Conservation (phyloP, 2,329 filamentous ascomycete genomes). For the Fusarium domesticum region DNA sequence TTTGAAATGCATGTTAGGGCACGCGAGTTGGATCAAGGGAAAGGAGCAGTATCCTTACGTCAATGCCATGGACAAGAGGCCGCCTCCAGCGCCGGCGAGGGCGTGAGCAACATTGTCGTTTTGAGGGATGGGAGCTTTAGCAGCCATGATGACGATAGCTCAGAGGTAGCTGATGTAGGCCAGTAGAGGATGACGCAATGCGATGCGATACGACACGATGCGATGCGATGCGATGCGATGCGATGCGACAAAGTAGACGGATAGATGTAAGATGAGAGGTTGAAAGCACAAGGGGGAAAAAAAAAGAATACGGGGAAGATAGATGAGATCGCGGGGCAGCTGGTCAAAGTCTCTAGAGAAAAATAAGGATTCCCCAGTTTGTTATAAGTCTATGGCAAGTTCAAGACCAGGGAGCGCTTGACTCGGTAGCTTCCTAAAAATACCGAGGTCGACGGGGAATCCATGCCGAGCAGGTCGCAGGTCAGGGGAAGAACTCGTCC, state of each 20-base stretch:
- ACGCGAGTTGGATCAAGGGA: neutral
- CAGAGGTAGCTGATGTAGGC: neutral
- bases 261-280: slow-evolving; percentile 1
- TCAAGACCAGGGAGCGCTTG: slow-evolving; percentile 11
- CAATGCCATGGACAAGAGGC: slow-evolving; percentile 90
- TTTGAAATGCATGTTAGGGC: slow-evolving; percentile 36
- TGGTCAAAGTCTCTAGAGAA: slow-evolving; percentile 2
- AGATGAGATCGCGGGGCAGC: neutral
- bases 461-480: slow-evolving; percentile 16
- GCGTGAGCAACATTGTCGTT: slow-evolving; percentile 98
- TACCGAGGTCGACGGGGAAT: slow-evolving; percentile 21
- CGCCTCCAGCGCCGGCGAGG: slow-evolving; percentile 86
- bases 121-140: slow-evolving; percentile 69
- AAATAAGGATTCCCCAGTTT: neutral
- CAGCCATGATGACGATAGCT: slow-evolving; percentile 6
- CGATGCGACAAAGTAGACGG: slow-evolving; percentile 3
- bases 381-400: slow-evolving; percentile 14
- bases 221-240: neutral
- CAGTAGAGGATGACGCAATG: neutral
- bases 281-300: neutral
- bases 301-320: slow-evolving; percentile 1
- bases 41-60: slow-evolving; percentile 58
- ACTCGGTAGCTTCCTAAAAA: slow-evolving; percentile 13
- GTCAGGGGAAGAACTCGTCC: slow-evolving; percentile 15
- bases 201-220: slow-evolving; percentile 13